These are phyloP conservation scores for Macaranga tanarius DNA, from an alignment of 441 rosid genomes.

Conservation along the genomic window DNA sequence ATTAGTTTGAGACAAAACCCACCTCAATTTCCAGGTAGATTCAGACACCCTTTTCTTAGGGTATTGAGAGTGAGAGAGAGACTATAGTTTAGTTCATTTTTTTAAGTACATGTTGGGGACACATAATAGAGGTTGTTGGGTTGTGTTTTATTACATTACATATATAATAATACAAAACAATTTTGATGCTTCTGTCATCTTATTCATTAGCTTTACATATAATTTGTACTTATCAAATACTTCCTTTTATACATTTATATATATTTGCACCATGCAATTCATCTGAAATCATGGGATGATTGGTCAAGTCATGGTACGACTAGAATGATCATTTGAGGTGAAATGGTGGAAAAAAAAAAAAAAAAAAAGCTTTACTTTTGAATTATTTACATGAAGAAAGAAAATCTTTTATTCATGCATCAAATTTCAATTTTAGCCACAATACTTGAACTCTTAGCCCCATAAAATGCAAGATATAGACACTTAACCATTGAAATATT, in stretches of 20 bases:
- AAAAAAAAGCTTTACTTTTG: too few relatives aligned
- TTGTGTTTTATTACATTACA: slow-evolving; percentile 17
- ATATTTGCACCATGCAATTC: background rate
- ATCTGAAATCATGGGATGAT: slow-evolving; percentile 12
- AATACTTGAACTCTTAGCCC: too few relatives aligned
- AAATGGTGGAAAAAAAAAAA: too few relatives aligned
- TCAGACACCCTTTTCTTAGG: slow-evolving; percentile 46
- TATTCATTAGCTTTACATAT: background rate
- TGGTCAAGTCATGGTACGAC: background rate
- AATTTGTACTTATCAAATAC: slow-evolving; percentile 2
- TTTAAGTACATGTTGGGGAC: slow-evolving; percentile 34
- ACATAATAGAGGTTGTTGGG: slow-evolving; percentile 32
- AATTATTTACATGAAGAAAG: too few relatives aligned
- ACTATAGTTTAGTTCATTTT: slow-evolving; percentile 9
- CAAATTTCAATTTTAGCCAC: too few relatives aligned
- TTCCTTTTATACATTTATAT: background rate
- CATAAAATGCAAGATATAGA: too few relatives aligned
- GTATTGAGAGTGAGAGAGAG: slow-evolving; percentile 5
- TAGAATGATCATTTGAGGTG: too few relatives aligned
- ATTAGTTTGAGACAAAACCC: slow-evolving; percentile 47
- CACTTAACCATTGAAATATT: too few relatives aligned
- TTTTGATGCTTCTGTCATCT: slow-evolving; percentile 23
- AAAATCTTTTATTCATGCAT: too few relatives aligned
- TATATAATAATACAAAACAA: slow-evolving; percentile 21
- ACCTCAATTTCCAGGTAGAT: slow-evolving; percentile 69